A percentile compares a stretch with the other conserved stretches of the same genome.
These are phyloP conservation scores for Penicillium crystallinum DNA, from an alignment of 495 filamentous ascomycete species.

Conservation along the genomic window DNA sequence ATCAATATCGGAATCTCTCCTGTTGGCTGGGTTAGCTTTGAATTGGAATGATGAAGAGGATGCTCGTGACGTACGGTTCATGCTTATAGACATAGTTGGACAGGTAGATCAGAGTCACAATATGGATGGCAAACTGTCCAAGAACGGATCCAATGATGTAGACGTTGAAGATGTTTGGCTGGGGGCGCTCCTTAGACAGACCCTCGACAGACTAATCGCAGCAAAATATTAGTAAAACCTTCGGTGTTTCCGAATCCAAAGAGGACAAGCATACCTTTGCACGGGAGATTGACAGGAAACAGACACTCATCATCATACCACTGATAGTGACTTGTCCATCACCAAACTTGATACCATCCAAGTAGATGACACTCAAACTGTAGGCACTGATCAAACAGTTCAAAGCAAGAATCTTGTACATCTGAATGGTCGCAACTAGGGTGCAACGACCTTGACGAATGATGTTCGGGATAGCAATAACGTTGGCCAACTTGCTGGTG, in stretches of 20 bases:
- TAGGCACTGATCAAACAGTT: constrained; percentile 99
- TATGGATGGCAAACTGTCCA: constrained; percentile 95
- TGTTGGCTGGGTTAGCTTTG: constrained; percentile 34
- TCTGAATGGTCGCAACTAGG: constrained; percentile 96
- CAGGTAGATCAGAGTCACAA: constrained; percentile 89
- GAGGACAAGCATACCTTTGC: constrained; percentile 59
- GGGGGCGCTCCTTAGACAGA: constrained; percentile 92
- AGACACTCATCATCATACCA: constrained; percentile 99
- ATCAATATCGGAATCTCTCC: constrained; percentile 68
- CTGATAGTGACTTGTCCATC: constrained; percentile 98
- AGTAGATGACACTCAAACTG: constrained; percentile 90
- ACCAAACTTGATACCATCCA: constrained; percentile 98
- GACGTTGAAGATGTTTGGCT: constrained; percentile 97
- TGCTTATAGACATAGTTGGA: constrained; percentile 78
- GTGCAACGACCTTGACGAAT: constrained; percentile 96
- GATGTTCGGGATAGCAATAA: constrained; percentile 96
- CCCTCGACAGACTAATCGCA: constrained; percentile 71
- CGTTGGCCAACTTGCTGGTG: constrained; percentile 94
- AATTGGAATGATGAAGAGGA: not conserved
- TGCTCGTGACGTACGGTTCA: constrained; percentile 61
- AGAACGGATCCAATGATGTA: constrained; percentile 99
- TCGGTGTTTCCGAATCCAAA: not conserved
- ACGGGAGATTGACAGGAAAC: constrained; percentile 94
- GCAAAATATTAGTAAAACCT: constrained; percentile 20
- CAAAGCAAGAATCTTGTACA: constrained; percentile 99